Conservation (phyloP, 805 yeast species). For the Diddensiella transvaalensis region DNA sequence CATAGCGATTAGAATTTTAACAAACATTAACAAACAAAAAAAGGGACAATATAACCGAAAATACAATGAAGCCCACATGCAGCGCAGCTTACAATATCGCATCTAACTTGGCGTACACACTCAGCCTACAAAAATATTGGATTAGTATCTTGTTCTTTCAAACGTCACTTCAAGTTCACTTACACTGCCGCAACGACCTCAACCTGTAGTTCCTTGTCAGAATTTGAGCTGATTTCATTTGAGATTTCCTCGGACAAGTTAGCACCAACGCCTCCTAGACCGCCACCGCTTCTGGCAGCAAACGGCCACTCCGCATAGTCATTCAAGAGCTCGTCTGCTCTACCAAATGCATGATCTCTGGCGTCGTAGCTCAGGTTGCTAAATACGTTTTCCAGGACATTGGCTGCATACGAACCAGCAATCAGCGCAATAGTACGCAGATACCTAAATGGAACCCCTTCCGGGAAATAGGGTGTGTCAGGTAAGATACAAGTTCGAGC, state of each 20-base stretch:
- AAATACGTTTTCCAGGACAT: conserved; percentile 87
- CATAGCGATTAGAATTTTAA: too few species aligned
- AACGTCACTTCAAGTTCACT: conserved; percentile 6
- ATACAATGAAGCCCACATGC: neutral
- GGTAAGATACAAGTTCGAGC: conserved; percentile 62
- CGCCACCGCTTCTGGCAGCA: conserved; percentile 42
- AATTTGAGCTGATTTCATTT: conserved; percentile 49
- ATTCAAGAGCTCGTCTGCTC: conserved; percentile 87
- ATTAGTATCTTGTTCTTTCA: neutral
- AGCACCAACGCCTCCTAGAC: conserved; percentile 56
- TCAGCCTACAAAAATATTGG: conserved; percentile 39
- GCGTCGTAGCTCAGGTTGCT: conserved; percentile 70
- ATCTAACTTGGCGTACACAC: conserved; percentile 90
- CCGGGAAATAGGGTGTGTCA: conserved; percentile 63
- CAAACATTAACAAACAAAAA: too few species aligned
- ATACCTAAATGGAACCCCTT: conserved; percentile 59
- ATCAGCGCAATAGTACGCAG: conserved; percentile 79
- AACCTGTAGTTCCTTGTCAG: conserved; percentile 58
- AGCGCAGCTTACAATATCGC: conserved; percentile 53
- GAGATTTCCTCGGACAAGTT: conserved; percentile 54
- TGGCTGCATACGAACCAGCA: conserved; percentile 91
- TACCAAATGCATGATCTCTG: conserved; percentile 85
- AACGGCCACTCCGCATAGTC: conserved; percentile 89
- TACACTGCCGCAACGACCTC: conserved; percentile 89
- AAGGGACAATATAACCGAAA: too few species aligned